Conservation (phyloP, 202 grass and related monocot genomes). For the Tripidium arundinaceum region DNA sequence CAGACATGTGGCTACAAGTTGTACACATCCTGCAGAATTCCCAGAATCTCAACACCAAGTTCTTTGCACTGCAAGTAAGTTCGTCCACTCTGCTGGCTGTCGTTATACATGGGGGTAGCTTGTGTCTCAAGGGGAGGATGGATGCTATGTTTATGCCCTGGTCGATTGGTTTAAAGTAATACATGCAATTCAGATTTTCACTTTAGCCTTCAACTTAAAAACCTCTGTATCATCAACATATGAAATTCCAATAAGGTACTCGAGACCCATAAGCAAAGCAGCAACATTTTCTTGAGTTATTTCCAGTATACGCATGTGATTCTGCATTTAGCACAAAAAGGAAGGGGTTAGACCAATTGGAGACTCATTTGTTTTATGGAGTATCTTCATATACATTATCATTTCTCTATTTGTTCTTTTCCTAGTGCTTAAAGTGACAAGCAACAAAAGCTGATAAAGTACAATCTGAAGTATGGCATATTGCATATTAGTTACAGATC, state of each 20-base stretch:
- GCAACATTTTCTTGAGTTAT: conserved; percentile 73
- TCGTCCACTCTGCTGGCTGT: not conserved
- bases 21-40: conserved; percentile 97
- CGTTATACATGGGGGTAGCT: not conserved
- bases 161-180: not conserved
- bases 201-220: conserved; percentile 50
- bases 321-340: conserved; percentile 36
- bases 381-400: conserved; percentile 7
- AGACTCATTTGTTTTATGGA: not conserved
- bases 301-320: conserved; percentile 85
- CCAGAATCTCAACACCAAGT: conserved; percentile 94
- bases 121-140: not conserved
- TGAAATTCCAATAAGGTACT: conserved; percentile 96
- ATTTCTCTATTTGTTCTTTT: not conserved
- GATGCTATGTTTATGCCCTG: not conserved
- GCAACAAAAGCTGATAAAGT: not conserved
- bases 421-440: not conserved
- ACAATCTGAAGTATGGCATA: not conserved
- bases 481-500: conserved; percentile 7
- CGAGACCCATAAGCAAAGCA: conserved; percentile 77
- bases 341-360: conserved; percentile 8
- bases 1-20: conserved; percentile 94
- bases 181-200: not conserved
- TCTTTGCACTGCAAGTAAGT: conserved; percentile 97
- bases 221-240: conserved; percentile 99